A percentile compares a stretch with the other conserved stretches of the same genome.
Conservation (phyloP, 2,329 filamentous ascomycete genomes). For the Arthrocladium fulminans region DNA sequence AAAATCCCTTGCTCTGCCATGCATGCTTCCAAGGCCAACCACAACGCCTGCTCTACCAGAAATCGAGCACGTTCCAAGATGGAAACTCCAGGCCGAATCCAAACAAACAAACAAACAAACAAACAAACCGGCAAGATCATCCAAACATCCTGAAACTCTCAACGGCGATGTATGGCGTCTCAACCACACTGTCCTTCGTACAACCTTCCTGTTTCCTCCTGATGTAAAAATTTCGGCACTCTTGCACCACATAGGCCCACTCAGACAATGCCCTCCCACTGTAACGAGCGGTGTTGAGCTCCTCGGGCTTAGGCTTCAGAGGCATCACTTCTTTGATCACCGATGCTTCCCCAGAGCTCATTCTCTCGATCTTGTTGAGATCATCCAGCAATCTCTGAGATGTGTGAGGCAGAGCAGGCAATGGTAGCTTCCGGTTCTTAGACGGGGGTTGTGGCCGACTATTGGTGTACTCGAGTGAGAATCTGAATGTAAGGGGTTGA, state of each 20-base stretch:
- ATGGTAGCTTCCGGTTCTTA: conserved; percentile 45
- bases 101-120: neutral
- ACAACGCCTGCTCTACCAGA: neutral
- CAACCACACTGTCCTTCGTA: conserved; percentile 47
- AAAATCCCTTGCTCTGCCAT: too few species aligned
- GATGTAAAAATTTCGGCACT: conserved; percentile 57
- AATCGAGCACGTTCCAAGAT: too few species aligned
- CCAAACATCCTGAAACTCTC: conserved; percentile 47
- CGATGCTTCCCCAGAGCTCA: conserved; percentile 22
- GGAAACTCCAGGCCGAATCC: neutral
- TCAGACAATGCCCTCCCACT: conserved; percentile 56
- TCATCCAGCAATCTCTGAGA: conserved; percentile 43
- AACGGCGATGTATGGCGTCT: conserved; percentile 54
- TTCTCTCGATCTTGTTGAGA: conserved; percentile 12
- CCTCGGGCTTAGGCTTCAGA: conserved; percentile 24
- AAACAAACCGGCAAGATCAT: conserved; percentile 1
- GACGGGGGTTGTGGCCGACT: conserved; percentile 39
- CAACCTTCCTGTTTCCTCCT: conserved; percentile 54
- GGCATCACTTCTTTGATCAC: conserved; percentile 17
- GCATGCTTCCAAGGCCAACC: neutral
- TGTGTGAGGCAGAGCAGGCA: conserved; percentile 49
- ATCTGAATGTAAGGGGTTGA: conserved; percentile 55
- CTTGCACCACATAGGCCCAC: conserved; percentile 53
- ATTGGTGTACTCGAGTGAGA: conserved; percentile 58
- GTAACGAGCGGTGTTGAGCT: conserved; percentile 44